Percentiles rank a stretch among this genome's conserved stretches.
Evolutionary conservation across 345 rosid species (phyloP).

Genomic region (Balakata baccata): DNA sequence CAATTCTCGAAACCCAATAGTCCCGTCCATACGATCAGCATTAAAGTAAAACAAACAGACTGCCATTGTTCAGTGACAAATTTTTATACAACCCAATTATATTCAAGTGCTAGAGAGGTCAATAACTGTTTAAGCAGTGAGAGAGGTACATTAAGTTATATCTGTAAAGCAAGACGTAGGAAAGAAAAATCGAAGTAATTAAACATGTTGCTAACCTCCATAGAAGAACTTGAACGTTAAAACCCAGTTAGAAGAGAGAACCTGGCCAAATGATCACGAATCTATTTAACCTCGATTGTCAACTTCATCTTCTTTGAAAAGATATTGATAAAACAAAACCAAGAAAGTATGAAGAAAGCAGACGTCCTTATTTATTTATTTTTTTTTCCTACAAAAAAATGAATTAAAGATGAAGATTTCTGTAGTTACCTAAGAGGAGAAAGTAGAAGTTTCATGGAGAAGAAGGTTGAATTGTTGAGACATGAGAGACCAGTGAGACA

Average conservation of each 20-base stretch:
- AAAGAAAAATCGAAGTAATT: constrained; percentile 6
- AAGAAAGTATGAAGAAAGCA: background rate
- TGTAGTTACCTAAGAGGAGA: constrained; percentile 28
- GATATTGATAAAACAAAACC: constrained; percentile 16
- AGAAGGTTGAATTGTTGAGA: constrained; percentile 30
- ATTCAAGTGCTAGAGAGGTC: constrained; percentile 6
- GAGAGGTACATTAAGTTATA: constrained; percentile 13
- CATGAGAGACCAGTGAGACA: background rate
- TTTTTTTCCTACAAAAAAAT: too few relatives aligned
- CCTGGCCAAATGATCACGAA: constrained; percentile 33
- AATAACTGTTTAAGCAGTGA: background rate
- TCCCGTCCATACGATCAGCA: constrained; percentile 17
- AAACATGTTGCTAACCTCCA: constrained; percentile 35
- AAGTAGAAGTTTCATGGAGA: constrained; percentile 26
- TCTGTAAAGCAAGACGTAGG: constrained; percentile 3
- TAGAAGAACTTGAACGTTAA: constrained; percentile 41
- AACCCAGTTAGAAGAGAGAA: constrained; percentile 40
- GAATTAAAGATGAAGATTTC: background rate
- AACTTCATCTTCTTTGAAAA: constrained; percentile 19
- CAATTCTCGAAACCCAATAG: constrained; percentile 4
- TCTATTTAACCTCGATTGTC: constrained; percentile 35
- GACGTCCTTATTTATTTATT: constrained; percentile 18
- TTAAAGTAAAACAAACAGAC: constrained; percentile 12
- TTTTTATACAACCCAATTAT: constrained; percentile 4
- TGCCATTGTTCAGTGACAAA: constrained; percentile 21